Base-by-base conservation (phyloP, 768 basidiomycete species). In the Lentinula lateritia region DNA sequence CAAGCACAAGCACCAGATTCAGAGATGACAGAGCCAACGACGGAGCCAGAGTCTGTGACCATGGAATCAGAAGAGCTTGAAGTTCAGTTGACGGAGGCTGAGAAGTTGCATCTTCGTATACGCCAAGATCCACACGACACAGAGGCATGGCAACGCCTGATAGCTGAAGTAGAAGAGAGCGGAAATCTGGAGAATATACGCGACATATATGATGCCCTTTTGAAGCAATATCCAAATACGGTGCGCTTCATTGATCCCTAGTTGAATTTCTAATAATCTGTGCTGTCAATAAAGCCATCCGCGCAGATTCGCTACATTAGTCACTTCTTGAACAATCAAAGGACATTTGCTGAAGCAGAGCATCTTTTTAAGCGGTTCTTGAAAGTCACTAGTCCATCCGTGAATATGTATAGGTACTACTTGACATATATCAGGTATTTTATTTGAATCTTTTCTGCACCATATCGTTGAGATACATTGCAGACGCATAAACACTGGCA, bases 321-420 rank as follows among this genome's bases (percentile, higher is more conserved):
- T 57, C 91, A 93, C 66, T 90, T 88, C 68, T 69, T 91, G 74
- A 75, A 82, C 64, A 77, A 84, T 72, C 81, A 83, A 46, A 74
- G 82, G 20, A 81, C 86, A 23, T 91, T 90, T 73, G 79, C 81
- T 61, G 84, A 86, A 67, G 95, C 92, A 18, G 93, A 96, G 75
- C 82, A 83, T 8, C 75, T 98, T n/a, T 98, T 98, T 79, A 90
- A 88, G 68, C 83, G 86, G 58, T 98, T 93, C 70, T 75, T 98
- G 61, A 86, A 85, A 69, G 56, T 43, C 28, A 83, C 85, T 16
- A 94, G 93, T 0, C 91, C 94, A 6, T 89, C 88, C 58, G 93
- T 95, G 64, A 90, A 93, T 63, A 79, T 98, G 2, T 96, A 93
- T 91, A 90, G 86, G 70, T 93, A 91, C 69, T 99, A 99, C 74